A percentile compares a stretch with the other conserved stretches of the same genome.
phyloP scores from a whole-genome alignment of 176 grass and related monocot species.

The Zea luxurians region DNA sequence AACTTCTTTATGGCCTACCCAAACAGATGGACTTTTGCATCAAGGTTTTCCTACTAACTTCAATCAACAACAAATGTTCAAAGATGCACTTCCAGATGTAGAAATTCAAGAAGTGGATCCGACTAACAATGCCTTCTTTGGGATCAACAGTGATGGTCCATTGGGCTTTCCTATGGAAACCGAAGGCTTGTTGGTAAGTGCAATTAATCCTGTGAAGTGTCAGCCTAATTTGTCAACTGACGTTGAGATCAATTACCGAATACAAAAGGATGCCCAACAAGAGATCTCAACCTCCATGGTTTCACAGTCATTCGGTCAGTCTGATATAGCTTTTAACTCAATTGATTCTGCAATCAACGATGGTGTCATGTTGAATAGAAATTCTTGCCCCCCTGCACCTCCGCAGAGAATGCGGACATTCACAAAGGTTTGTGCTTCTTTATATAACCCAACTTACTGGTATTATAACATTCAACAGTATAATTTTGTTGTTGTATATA shows the following conservation, averaged over 20 bases:
- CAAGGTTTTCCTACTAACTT: constrained; percentile 64
- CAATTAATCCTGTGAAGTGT: constrained; percentile 68
- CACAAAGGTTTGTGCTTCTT: constrained; percentile 76
- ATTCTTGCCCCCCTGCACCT: constrained; percentile 60
- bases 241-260: constrained; percentile 59
- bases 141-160: constrained; percentile 65
- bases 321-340: constrained; percentile 91
- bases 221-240: constrained; percentile 68
- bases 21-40: constrained; percentile 72
- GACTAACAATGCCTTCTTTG: constrained; percentile 75
- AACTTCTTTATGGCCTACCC: constrained; percentile 81
- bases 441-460: constrained; percentile 5
- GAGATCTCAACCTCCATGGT: constrained; percentile 97
- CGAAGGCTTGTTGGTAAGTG: constrained; percentile 72
- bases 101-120: constrained; percentile 74
- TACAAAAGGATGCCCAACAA: constrained; percentile 79
- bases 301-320: constrained; percentile 94
- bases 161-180: constrained; percentile 68
- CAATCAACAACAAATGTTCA: constrained; percentile 67
- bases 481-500: constrained; percentile 3
- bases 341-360: constrained; percentile 95
- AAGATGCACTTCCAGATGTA: constrained; percentile 61
- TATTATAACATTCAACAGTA: constrained; percentile 14
- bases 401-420: constrained; percentile 85
- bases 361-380: constrained; percentile 74